Evolutionary conservation across 2,329 filamentous ascomycete species (phyloP), one percentile per base, ranked within the genome.

Genomic region (Penicillium oxalicum): DNA sequence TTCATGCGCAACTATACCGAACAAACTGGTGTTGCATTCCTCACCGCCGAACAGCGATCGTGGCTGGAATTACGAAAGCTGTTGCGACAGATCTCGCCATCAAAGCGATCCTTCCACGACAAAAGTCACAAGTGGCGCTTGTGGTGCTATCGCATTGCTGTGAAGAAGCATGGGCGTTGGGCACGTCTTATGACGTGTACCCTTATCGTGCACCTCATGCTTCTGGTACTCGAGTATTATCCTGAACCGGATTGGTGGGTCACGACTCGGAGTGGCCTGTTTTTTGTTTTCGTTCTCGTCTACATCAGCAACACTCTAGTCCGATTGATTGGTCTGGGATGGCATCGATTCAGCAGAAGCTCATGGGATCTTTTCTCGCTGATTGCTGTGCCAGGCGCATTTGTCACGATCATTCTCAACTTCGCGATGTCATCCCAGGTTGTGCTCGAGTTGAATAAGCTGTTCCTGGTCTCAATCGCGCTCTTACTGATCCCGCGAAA

Each of bases 1-100:
- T 98, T 98, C 69, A 98, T 98, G 93, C 88, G 93, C 52, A 98
- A 96, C 68, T 98, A 98, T 70, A 98, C 93, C 0, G 93, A 98
- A 70, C 91, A 97, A 70, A 98, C 93, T 0, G 93, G 93, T 1
- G 93, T 98, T 38, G 93, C 93, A 2, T 98, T 91, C 66, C 74
- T 98, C 60, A 98, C 93, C 1, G 86, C 91, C 0, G 93, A 98
- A 61, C 93, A 98, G 67, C 84, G 93, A 59, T 95, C 91, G 0
- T 98, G 93, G 93, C 80, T 98, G 11, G 93, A 98, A 68, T 71
- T 98, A 58, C 82, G 93, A 49, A 98, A 98, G 70, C 76, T 96
- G 25, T 75, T 98, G 35, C 81, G 88, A 44, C 93, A 97, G 66
- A 90, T 98, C 9, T 91, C 91, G 3, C 93, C 93, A 4, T 96